A percentile compares a stretch with the other conserved stretches of the same genome.
These are phyloP conservation scores for Cladosporium sp. DNA, from an alignment of 2,329 filamentous ascomycete genomes.

Conservation along the genomic window DNA sequence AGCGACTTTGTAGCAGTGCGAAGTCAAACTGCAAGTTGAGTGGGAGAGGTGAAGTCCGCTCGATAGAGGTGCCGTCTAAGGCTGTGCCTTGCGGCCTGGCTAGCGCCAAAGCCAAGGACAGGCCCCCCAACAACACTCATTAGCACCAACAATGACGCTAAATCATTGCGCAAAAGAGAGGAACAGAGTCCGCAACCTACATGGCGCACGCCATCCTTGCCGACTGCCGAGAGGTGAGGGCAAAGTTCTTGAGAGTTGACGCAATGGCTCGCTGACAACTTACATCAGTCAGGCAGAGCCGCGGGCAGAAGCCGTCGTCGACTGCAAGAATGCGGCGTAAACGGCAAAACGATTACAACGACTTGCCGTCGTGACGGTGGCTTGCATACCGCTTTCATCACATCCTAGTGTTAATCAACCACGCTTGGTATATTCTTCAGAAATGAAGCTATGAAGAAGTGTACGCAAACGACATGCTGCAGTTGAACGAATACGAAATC, in stretches of 20 bases:
- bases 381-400: not conserved
- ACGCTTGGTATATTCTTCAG: not conserved
- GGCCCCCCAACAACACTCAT: not conserved
- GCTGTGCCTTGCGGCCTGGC: not conserved
- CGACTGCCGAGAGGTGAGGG: not conserved
- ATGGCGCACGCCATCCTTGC: not conserved
- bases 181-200: not conserved
- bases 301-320: not conserved
- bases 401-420: not conserved
- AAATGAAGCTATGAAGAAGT: not conserved
- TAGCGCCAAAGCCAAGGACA: constrained; percentile 8
- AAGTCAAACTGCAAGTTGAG: constrained; percentile 6
- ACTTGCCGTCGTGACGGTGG: constrained; percentile 7
- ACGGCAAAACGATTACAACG: not conserved
- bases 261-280: not conserved
- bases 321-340: constrained; percentile 5
- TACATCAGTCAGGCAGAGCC: not conserved
- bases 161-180: not conserved
- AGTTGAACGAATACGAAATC: not conserved
- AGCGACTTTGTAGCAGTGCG: not conserved
- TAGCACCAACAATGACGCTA: not conserved
- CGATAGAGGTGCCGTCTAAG: not conserved
- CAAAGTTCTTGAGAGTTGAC: not conserved
- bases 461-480: not conserved
- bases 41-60: constrained; percentile 2